A percentile compares a stretch with the other conserved stretches of the same genome.
phyloP scores from a whole-genome alignment of 2,329 filamentous ascomycete genomes.

The Talaromyces sp. region DNA sequence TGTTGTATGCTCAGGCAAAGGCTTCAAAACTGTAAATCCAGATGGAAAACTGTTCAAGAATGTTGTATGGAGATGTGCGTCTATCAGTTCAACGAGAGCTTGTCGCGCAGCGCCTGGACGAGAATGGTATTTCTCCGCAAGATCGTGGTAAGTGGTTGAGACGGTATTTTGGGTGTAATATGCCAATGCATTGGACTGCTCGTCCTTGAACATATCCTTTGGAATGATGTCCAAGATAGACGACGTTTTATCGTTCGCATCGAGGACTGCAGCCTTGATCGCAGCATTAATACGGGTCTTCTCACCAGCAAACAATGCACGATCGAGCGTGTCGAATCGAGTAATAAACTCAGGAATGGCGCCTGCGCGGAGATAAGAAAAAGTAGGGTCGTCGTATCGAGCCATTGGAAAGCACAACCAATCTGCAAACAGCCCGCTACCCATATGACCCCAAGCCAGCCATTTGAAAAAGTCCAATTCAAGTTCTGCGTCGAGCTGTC shows the following conservation, averaged over 20 bases:
- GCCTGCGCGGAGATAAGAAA: slow-evolving; percentile 70
- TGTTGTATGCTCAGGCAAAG: slow-evolving; percentile 70
- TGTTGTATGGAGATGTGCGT: slow-evolving; percentile 75
- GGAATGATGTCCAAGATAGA: slow-evolving; percentile 61
- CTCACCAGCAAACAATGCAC: slow-evolving; percentile 69
- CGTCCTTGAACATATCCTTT: slow-evolving; percentile 59
- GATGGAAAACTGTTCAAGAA: slow-evolving; percentile 76
- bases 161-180: slow-evolving; percentile 68
- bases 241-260: slow-evolving; percentile 52
- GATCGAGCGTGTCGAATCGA: slow-evolving; percentile 67
- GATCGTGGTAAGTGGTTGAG: slow-evolving; percentile 60
- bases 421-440: slow-evolving; percentile 73
- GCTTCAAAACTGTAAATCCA: slow-evolving; percentile 79
- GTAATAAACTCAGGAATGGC: slow-evolving; percentile 67
- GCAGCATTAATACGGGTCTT: slow-evolving; percentile 61
- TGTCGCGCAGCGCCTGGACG: slow-evolving; percentile 59
- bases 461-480: slow-evolving; percentile 73
- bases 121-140: slow-evolving; percentile 60
- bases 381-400: slow-evolving; percentile 64
- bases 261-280: slow-evolving; percentile 51
- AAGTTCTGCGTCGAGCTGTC: slow-evolving; percentile 54
- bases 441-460: slow-evolving; percentile 92
- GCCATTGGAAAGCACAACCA: slow-evolving; percentile 84
- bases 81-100: slow-evolving; percentile 70
- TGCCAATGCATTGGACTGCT: slow-evolving; percentile 67